Conservation (phyloP, 805 yeast species). For the Torulaspora franciscae region DNA sequence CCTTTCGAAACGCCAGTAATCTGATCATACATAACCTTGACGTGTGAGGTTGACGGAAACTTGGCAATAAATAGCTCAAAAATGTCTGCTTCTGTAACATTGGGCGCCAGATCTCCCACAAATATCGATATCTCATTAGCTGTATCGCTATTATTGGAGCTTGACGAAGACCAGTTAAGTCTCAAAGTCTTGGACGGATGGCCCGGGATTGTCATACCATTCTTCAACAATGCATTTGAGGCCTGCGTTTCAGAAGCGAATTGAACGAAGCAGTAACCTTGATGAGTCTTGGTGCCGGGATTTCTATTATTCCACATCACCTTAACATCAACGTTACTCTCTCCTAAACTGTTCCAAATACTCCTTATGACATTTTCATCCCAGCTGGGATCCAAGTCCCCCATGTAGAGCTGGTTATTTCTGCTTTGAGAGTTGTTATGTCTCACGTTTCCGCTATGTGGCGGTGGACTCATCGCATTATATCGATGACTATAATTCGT, state of each 20-base stretch:
- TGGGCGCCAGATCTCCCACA: slow-evolving; percentile 79
- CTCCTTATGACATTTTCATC: slow-evolving; percentile 61
- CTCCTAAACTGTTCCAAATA: slow-evolving; percentile 71
- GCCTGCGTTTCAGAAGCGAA: slow-evolving; percentile 61
- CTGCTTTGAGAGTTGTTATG: slow-evolving; percentile 1
- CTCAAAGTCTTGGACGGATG: slow-evolving; percentile 50
- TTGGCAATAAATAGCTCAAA: slow-evolving; percentile 61
- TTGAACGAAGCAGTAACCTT: slow-evolving; percentile 80
- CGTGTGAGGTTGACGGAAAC: slow-evolving; percentile 70
- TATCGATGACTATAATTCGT: slow-evolving; percentile 3
- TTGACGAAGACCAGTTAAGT: slow-evolving; percentile 58
- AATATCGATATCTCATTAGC: slow-evolving; percentile 60
- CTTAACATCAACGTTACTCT: slow-evolving; percentile 53
- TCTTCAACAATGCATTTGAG: slow-evolving; percentile 56
- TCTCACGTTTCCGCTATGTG: slow-evolving; percentile 1
- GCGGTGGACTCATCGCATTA: slow-evolving; percentile 3
- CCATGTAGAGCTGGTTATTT: slow-evolving; percentile 65
- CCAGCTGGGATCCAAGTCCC: slow-evolving; percentile 83
- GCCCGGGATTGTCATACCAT: slow-evolving; percentile 67
- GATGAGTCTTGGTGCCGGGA: slow-evolving; percentile 39
- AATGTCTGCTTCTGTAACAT: slow-evolving; percentile 61
- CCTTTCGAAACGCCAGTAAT: slow-evolving; percentile 69
- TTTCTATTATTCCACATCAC: slow-evolving; percentile 58
- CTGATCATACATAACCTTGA: slow-evolving; percentile 73
- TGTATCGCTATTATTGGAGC: slow-evolving; percentile 9